Base-by-base conservation (phyloP, 2,329 filamentous ascomycete genomes). In the Drechslera avenae region DNA sequence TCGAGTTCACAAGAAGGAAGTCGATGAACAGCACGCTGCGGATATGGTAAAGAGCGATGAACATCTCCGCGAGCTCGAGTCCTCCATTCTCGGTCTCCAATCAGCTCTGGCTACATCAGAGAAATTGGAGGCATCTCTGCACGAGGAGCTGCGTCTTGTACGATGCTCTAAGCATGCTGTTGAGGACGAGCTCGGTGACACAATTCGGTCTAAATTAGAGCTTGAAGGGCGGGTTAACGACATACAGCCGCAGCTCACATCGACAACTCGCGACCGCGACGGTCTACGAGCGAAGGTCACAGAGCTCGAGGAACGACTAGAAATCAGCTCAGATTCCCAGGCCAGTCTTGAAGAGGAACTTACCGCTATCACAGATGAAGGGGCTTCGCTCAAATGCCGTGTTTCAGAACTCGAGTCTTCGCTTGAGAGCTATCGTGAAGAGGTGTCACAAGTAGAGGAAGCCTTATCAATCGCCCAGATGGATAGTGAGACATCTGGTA, bases 31-130 rank as follows among this genome's bases (percentile, higher is more conserved):
- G 8, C 50, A 63, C 3, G 39, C 51, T 5, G 48, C 41, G 10
- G 56, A 63, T 5, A 18, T 55, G 3, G 48, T 41, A 17, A 50
- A 55, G n/a, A 64, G 59, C 39, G 55, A 49, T 8, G 57, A 53
- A 21, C 56, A 67, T 10, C 58, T 68, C n/a, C 56, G 45, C n/a
- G 59, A 65, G 28, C 56, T 69, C 6, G 59, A 65, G 39, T 30
- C 57, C 4, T 57, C 67, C 14, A 53, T 68, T 32, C 26, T 50
- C 8, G 48, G 44, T 21, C 57, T 67, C 2, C 57, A 53, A 16
- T 51, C 53, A 10, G 46, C 52, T 2, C 34, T 67, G 17, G 49
- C 46, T 12, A 50, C 57, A 1, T 63, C 63, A 6, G 54, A 65
- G 35, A 53, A 52, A 19, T 35, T 60, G 9, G 61, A 59, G 13